Percentiles rank a stretch among this genome's conserved stretches.
Conservation (phyloP, 129 eudicot genomes). For the Centella asiatica region DNA sequence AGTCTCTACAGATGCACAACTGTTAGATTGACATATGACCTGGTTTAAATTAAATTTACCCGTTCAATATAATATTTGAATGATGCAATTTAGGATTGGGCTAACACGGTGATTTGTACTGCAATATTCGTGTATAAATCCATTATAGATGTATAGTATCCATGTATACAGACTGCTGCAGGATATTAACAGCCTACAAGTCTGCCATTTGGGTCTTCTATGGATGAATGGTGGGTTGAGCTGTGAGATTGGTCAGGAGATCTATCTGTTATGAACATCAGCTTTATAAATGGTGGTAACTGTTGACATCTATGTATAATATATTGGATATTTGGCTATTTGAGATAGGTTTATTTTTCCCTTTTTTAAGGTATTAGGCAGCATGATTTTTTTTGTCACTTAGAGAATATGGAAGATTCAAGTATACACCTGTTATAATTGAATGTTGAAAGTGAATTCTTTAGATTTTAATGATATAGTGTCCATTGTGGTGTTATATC, state of each 20-base stretch:
- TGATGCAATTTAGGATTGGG: slow-evolving; percentile 16
- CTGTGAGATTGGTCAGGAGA: not conserved
- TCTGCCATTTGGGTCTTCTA: slow-evolving; percentile 15
- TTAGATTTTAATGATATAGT: slow-evolving; percentile 1
- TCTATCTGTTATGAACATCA: not conserved
- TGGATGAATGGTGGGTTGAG: slow-evolving; percentile 13
- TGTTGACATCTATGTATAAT: slow-evolving; percentile 5
- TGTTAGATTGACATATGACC: no score
- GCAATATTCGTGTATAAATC: slow-evolving; percentile 14
- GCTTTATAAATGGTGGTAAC: slow-evolving; percentile 3
- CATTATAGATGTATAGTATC: slow-evolving; percentile 19
- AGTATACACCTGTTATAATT: slow-evolving; percentile 10
- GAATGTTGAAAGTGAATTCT: slow-evolving; percentile 7
- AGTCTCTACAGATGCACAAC: no score
- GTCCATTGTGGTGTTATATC: not conserved
- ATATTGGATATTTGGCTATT: slow-evolving; percentile 23
- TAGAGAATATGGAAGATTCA: slow-evolving; percentile 14
- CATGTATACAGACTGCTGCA: slow-evolving; percentile 37
- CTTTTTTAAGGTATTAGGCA: slow-evolving; percentile 14
- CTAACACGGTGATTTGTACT: slow-evolving; percentile 22
- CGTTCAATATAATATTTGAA: no score
- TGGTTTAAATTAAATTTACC: no score
- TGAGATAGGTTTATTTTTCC: slow-evolving; percentile 24
- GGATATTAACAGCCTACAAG: slow-evolving; percentile 19
- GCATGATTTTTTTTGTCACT: not conserved